A percentile compares a stretch with the other conserved stretches of the same genome.
Evolutionary conservation across 2,329 filamentous ascomycete genomes (phyloP).

Genomic region (Calonectria henricotiae): DNA sequence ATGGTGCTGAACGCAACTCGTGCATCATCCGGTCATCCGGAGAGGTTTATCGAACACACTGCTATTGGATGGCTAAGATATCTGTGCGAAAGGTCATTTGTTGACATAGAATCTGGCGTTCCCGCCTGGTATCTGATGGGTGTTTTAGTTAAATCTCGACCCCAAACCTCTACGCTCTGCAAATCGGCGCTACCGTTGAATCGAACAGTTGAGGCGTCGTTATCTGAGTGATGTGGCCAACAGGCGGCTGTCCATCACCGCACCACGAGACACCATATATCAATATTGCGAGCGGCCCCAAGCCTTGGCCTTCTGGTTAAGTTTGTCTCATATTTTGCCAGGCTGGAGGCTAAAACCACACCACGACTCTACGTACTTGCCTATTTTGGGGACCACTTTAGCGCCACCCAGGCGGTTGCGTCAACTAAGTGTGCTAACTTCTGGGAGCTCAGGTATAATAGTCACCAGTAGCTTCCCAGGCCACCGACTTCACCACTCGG

Average conservation of each 20-base stretch:
- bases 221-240: constrained; percentile 39
- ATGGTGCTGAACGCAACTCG: constrained; percentile 34
- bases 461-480: constrained; percentile 12
- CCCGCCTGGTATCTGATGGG: constrained; percentile 43
- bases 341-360: constrained; percentile 44
- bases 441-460: constrained; percentile 28
- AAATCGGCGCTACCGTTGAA: constrained; percentile 44
- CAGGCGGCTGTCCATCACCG: constrained; percentile 17
- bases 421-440: constrained; percentile 33
- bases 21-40: constrained; percentile 35
- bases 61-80: constrained; percentile 23
- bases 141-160: constrained; percentile 43
- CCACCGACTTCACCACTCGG: constrained; percentile 34
- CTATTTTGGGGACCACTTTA: constrained; percentile 37
- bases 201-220: constrained; percentile 46
- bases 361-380: constrained; percentile 41
- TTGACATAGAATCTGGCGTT: constrained; percentile 35
- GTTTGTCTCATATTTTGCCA: constrained; percentile 36
- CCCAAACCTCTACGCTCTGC: constrained; percentile 42
- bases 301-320: constrained; percentile 33
- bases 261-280: constrained; percentile 44
- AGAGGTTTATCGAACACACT: constrained; percentile 25
- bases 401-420: constrained; percentile 41
- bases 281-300: constrained; percentile 48
- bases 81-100: constrained; percentile 35